phyloP scores from a whole-genome alignment of 768 basidiomycete genomes.

The Agaricus bisporus region DNA sequence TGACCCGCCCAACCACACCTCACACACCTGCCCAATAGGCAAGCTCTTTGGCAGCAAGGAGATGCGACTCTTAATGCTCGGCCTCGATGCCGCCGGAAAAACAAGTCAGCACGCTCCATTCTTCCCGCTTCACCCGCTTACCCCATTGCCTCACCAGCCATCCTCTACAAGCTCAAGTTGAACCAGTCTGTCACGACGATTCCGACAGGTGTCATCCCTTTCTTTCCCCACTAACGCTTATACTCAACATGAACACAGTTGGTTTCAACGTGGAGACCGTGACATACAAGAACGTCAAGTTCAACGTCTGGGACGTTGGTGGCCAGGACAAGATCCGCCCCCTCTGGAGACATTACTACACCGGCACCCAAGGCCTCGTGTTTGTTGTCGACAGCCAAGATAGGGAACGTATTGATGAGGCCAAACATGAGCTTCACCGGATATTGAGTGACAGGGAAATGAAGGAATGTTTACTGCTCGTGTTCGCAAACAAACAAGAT shows the following conservation, averaged over 20 bases:
- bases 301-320: slow-evolving; percentile 95
- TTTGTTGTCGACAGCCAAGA: slow-evolving; percentile 98
- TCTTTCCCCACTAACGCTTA: neutral
- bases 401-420: slow-evolving; percentile 92
- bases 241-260: slow-evolving; percentile 38
- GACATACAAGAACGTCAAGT: slow-evolving; percentile 97
- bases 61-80: slow-evolving; percentile 96
- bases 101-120: slow-evolving; percentile 66
- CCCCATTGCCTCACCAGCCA: slow-evolving; percentile 49
- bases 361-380: slow-evolving; percentile 96
- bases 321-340: slow-evolving; percentile 99
- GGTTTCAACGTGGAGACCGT: slow-evolving; percentile 99
- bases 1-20: slow-evolving; percentile 6
- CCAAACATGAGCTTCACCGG: slow-evolving; percentile 90
- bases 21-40: slow-evolving; percentile 38
- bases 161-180: slow-evolving; percentile 97
- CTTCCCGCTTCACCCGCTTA: neutral
- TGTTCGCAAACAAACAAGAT: slow-evolving; percentile 99
- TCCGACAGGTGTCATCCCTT: slow-evolving; percentile 63
- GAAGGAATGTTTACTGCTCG: slow-evolving; percentile 93
- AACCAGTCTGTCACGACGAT: slow-evolving; percentile 99
- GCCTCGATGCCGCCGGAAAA: slow-evolving; percentile 96
- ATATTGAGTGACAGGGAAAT: slow-evolving; percentile 97
- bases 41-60: slow-evolving; percentile 98
- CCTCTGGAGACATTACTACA: slow-evolving; percentile 98